Evolutionary conservation across 176 grass and related monocot genomes (phyloP), one percentile per base, ranked within the genome.

Genomic region (Musa schizocarpa): DNA sequence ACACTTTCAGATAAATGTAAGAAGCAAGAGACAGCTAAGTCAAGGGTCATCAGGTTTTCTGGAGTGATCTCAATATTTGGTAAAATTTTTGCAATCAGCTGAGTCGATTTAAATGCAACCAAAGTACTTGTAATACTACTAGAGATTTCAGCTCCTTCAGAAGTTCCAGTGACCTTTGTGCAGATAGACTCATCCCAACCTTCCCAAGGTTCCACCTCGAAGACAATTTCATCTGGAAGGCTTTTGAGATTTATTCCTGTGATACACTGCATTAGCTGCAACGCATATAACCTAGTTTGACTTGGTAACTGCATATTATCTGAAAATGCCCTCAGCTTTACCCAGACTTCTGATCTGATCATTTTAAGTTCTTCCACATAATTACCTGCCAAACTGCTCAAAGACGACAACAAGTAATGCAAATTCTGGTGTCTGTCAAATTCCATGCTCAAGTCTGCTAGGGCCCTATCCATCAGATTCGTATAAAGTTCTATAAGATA

Each of bases 251-350:
- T 98, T 81, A 75, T 86, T 74, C 95, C 86, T 51, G 86, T 98
- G 14, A 98, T 86, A 50, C 81, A 88, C 72, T 98, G 90, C 95
- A 98, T 93, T 79, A 98, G 77, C 64, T 93, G 90, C 71, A 98
- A 68, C 6, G 88, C 80, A 82, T 93, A 98, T 21, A 98, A 86
- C 72, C 88, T 86, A 14, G 75, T 76, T 72, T 85, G 78, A 81
- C 78, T 94, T 19, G 82, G 80, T 24, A 98, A 78, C 34, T 91
- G 88, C 78, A 87, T 91, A 79, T 93, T 85, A 78, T 98, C 88
- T 0, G 90, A 93, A 80, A 94, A 87, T 80, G 67, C 62, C 52
- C 81, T 88, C 76, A 98, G 82, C 59, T 87, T 90, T 13, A 68
- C 86, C 95, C 95, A 93, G 56, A 89, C 80, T 79, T 82, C 75